phyloP scores from a whole-genome alignment of 2,329 filamentous ascomycete genomes.

The Sclerotinia trifoliorum region DNA sequence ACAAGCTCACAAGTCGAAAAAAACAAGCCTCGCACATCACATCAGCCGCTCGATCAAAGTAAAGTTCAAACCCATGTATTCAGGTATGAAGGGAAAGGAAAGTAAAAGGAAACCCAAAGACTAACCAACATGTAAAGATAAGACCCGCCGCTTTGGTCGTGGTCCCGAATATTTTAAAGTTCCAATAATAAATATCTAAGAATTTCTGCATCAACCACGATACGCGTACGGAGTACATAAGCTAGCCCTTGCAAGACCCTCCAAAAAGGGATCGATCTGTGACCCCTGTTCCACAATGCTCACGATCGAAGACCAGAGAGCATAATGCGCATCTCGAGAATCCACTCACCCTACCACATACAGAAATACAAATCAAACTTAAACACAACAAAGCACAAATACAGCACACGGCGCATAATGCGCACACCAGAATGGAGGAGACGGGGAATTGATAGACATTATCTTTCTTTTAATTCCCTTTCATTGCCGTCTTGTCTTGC shows the following conservation, averaged over 20 bases:
- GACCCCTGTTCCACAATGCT: background rate
- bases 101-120: too few relatives aligned
- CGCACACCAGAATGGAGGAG: background rate
- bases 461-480: background rate
- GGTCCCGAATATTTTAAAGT: background rate
- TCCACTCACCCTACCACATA: background rate
- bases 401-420: slow-evolving; percentile 7
- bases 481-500: slow-evolving; percentile 8
- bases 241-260: background rate
- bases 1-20: background rate
- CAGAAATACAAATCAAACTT: background rate
- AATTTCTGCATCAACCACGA: background rate
- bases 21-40: too few relatives aligned
- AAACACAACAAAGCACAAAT: background rate
- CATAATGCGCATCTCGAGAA: background rate
- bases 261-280: slow-evolving; percentile 6
- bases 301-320: slow-evolving; percentile 10
- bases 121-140: too few relatives aligned
- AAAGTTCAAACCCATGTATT: background rate
- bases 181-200: too few relatives aligned
- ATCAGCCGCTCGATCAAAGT: background rate
- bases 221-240: background rate
- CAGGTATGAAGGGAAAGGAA: too few relatives aligned
- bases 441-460: background rate
- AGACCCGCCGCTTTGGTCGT: background rate